phyloP scores from a whole-genome alignment of 2,329 filamentous ascomycete species.

The Dactylellina drechsleri region DNA sequence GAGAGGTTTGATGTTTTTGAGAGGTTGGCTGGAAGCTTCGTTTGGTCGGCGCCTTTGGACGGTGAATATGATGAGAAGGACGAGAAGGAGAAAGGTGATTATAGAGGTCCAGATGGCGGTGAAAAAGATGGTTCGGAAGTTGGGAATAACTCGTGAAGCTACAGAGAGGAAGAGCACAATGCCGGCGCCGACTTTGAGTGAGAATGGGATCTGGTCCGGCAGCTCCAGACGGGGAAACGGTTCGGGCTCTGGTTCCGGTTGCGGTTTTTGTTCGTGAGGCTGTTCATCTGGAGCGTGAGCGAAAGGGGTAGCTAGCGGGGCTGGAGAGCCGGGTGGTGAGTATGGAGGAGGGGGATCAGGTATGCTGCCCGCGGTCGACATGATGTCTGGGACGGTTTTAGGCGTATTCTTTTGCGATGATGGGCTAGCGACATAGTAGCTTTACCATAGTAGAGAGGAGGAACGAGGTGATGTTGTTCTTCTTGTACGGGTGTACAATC shows the following conservation, averaged over 20 bases:
- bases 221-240: slow-evolving; percentile 34
- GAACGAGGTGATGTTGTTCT: background rate
- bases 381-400: slow-evolving; percentile 39
- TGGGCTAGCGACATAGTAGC: slow-evolving; percentile 46
- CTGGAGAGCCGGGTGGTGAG: slow-evolving; percentile 44
- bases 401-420: slow-evolving; percentile 41
- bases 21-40: slow-evolving; percentile 45
- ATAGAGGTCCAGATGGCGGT: slow-evolving; percentile 52
- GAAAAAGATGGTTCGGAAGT: slow-evolving; percentile 53
- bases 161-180: slow-evolving; percentile 52
- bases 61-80: slow-evolving; percentile 28
- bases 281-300: slow-evolving; percentile 17
- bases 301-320: slow-evolving; percentile 21
- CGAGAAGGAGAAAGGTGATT: slow-evolving; percentile 37
- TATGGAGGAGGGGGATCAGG: slow-evolving; percentile 54
- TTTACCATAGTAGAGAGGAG: slow-evolving; percentile 35
- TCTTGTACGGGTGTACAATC: background rate
- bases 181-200: slow-evolving; percentile 49
- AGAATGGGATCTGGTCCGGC: slow-evolving; percentile 45
- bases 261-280: slow-evolving; percentile 1
- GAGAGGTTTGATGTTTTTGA: slow-evolving; percentile 56
- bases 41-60: slow-evolving; percentile 34
- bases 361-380: slow-evolving; percentile 54
- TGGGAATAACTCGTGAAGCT: slow-evolving; percentile 48
- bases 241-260: slow-evolving; percentile 28